Evolutionary conservation across 257 asterid species (phyloP).

Genomic region (Penstemon newberryi): DNA sequence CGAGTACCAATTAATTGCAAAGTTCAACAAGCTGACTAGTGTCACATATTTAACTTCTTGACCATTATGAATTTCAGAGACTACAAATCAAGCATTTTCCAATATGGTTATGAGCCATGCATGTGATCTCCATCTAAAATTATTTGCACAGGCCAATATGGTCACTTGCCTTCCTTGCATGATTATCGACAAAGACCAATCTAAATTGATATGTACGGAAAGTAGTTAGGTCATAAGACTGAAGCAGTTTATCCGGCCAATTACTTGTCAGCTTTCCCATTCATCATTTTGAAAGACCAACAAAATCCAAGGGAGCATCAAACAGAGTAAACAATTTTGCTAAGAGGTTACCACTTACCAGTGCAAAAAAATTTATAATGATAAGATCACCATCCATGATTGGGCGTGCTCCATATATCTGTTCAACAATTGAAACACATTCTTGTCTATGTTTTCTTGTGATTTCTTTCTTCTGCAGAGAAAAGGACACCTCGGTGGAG

Average conservation of each 20-base stretch:
- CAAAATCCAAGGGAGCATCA: slow-evolving; percentile 15
- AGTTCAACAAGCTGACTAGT: slow-evolving; percentile 17
- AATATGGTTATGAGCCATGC: slow-evolving; percentile 8
- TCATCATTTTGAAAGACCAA: slow-evolving; percentile 4
- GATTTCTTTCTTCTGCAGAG: slow-evolving; percentile 64
- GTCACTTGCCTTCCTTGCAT: not conserved
- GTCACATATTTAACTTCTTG: not conserved
- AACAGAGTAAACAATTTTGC: slow-evolving; percentile 19
- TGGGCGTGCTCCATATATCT: slow-evolving; percentile 63
- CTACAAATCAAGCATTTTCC: slow-evolving; percentile 8
- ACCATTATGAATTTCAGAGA: slow-evolving; percentile 15
- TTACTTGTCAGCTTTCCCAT: slow-evolving; percentile 19
- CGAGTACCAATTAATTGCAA: slow-evolving; percentile 15
- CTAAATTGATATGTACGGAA: not conserved
- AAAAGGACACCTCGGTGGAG: slow-evolving; percentile 42
- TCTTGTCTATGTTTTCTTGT: slow-evolving; percentile 72
- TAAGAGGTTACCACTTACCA: slow-evolving; percentile 76
- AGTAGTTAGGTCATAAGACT: not conserved
- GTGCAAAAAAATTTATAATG: slow-evolving; percentile 83
- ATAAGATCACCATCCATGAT: slow-evolving; percentile 64
- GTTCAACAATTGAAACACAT: slow-evolving; percentile 58
- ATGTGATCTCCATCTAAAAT: not conserved
- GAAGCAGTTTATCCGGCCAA: not conserved
- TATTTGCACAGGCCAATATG: slow-evolving; percentile 8
- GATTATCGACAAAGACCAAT: not conserved